Conservation (phyloP, 2,329 filamentous ascomycete species). For the Arthroderma sp. region DNA sequence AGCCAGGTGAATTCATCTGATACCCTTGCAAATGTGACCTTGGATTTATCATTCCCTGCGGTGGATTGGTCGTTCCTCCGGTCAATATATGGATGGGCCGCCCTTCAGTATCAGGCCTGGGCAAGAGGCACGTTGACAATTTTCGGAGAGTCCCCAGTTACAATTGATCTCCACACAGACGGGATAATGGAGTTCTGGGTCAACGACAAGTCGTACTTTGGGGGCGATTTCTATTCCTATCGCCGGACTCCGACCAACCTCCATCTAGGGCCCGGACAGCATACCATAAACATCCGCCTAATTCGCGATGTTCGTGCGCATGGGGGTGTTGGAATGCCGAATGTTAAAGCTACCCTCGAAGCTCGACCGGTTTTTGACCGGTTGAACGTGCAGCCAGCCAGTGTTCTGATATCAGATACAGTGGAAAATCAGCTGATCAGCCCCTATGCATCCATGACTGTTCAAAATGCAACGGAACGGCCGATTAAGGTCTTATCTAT, state of each 20-base stretch:
- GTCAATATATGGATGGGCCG: slow-evolving; percentile 45
- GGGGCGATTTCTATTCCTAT: slow-evolving; percentile 44
- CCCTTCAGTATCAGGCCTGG: slow-evolving; percentile 47
- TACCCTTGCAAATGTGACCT: slow-evolving; percentile 21
- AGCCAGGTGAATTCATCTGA: slow-evolving; percentile 16
- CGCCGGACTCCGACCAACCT: slow-evolving; percentile 38
- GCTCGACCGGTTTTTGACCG: slow-evolving; percentile 16
- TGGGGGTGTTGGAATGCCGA: slow-evolving; percentile 38
- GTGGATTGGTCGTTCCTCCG: slow-evolving; percentile 43
- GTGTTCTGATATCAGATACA: slow-evolving; percentile 39
- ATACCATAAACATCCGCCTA: slow-evolving; percentile 40
- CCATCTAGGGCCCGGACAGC: slow-evolving; percentile 35
- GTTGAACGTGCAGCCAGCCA: slow-evolving; percentile 20
- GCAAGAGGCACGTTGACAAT: slow-evolving; percentile 37
- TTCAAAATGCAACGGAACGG: slow-evolving; percentile 33
- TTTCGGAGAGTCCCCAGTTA: slow-evolving; percentile 16
- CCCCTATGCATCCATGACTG: slow-evolving; percentile 34
- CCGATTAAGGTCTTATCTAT: slow-evolving; percentile 13
- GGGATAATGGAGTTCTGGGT: slow-evolving; percentile 41
- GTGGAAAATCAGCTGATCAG: slow-evolving; percentile 35
- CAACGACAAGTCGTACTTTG: slow-evolving; percentile 40
- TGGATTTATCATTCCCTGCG: slow-evolving; percentile 36
- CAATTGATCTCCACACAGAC: slow-evolving; percentile 34
- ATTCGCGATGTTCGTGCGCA: slow-evolving; percentile 44
- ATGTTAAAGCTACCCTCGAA: slow-evolving; percentile 30